These are phyloP conservation scores for Dactylonectria estremocensis DNA, from an alignment of 2,329 filamentous ascomycete species.

Conservation along the genomic window DNA sequence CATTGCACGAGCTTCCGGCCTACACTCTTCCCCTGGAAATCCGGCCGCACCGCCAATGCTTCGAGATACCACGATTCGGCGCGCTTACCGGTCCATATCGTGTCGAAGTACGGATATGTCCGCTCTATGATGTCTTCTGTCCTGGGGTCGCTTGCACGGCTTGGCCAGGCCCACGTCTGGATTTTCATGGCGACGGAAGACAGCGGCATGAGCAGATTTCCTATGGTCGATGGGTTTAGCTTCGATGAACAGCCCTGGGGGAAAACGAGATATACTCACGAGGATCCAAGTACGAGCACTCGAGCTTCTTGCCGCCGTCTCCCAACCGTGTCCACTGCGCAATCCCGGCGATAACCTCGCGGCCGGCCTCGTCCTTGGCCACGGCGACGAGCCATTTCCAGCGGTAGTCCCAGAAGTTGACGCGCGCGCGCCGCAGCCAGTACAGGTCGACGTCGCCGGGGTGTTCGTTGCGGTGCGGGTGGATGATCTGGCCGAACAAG, in stretches of 20 bases:
- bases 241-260: not conserved
- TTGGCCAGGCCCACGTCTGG: constrained; percentile 29
- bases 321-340: constrained; percentile 42
- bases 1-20: constrained; percentile 58
- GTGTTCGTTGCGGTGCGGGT: constrained; percentile 52
- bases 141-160: constrained; percentile 30
- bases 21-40: constrained; percentile 54
- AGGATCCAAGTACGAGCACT: constrained; percentile 34
- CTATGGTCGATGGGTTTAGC: constrained; percentile 13
- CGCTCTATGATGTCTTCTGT: constrained; percentile 37
- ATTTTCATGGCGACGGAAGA: constrained; percentile 33
- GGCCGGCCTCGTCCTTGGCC: constrained; percentile 29
- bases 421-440: constrained; percentile 49
- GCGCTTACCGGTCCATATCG: constrained; percentile 40
- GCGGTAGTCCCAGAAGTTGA: constrained; percentile 50
- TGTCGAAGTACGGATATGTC: constrained; percentile 36
- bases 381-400: constrained; percentile 49
- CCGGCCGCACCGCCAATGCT: constrained; percentile 56
- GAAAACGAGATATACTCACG: constrained; percentile 26
- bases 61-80: constrained; percentile 56
- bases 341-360: constrained; percentile 33
- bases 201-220: constrained; percentile 39
- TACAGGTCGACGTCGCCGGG: constrained; percentile 51
- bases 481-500: constrained; percentile 53
- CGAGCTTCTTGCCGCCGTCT: constrained; percentile 33